These are phyloP conservation scores for Cryptosporidium bovis DNA, from an alignment of 169 alveolate species.

Conservation along the genomic window DNA sequence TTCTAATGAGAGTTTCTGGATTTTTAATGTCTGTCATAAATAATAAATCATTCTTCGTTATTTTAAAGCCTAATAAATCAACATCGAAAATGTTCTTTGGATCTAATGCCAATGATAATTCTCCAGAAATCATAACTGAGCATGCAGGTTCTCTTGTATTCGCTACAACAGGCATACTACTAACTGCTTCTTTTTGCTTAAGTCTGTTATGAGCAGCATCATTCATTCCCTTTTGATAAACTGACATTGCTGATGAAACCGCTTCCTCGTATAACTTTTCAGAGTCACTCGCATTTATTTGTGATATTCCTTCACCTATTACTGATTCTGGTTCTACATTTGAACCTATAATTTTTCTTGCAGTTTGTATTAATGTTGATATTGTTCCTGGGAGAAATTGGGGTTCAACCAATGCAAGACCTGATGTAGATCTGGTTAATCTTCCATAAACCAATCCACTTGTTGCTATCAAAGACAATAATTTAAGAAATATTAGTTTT, in stretches of 20 bases:
- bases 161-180: conserved; percentile 44
- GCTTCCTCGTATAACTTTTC: conserved; percentile 61
- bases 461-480: conserved; percentile 9
- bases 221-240: conserved; percentile 74
- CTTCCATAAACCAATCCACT: conserved; percentile 32
- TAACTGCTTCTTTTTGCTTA: conserved; percentile 56
- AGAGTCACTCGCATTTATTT: conserved; percentile 6
- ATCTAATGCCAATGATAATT: conserved; percentile 52
- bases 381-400: conserved; percentile 73
- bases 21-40: conserved; percentile 61
- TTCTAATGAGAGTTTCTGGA: conserved; percentile 47
- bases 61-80: conserved; percentile 47
- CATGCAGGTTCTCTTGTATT: conserved; percentile 52
- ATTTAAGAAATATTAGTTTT: background rate
- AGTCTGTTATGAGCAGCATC: conserved; percentile 59
- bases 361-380: conserved; percentile 68
- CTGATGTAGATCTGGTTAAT: conserved; percentile 55
- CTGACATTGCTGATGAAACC: conserved; percentile 64
- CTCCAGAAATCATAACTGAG: conserved; percentile 59
- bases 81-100: conserved; percentile 56
- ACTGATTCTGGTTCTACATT: conserved; percentile 65
- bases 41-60: conserved; percentile 47
- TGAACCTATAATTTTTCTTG: conserved; percentile 69
- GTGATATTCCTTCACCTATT: conserved; percentile 65
- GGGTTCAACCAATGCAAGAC: conserved; percentile 56